Evolutionary conservation across 2,329 filamentous ascomycete species (phyloP).

Genomic region (Boeremia exigua): DNA sequence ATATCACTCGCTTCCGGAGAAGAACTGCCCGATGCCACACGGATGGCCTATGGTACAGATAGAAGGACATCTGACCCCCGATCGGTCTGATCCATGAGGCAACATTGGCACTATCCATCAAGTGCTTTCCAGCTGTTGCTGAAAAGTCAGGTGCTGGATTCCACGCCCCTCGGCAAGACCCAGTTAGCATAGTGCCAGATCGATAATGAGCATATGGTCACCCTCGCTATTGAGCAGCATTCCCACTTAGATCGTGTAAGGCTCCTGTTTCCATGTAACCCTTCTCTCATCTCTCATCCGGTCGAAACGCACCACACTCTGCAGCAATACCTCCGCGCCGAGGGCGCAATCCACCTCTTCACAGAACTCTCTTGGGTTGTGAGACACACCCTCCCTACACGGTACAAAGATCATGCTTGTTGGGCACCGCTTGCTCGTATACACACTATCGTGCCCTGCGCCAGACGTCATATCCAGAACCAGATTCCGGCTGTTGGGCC

Average conservation of each 20-base stretch:
- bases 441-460: conserved; percentile 67
- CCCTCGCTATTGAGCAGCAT: no score
- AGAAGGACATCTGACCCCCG: no score
- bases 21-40: no score
- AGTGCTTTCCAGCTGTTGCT: no score
- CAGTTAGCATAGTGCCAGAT: no score
- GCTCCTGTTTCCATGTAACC: conserved; percentile 41
- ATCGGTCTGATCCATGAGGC: no score
- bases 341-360: conserved; percentile 55
- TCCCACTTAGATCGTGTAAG: conserved; percentile 25
- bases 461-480: conserved; percentile 67
- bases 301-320: conserved; percentile 59
- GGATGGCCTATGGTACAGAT: no score
- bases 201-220: no score
- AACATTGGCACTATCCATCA: no score
- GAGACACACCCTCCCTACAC: conserved; percentile 55
- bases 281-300: conserved; percentile 48
- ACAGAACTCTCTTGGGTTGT: conserved; percentile 56
- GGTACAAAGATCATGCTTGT: conserved; percentile 59
- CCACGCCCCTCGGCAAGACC: no score
- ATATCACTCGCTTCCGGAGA: no score
- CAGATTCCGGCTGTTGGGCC: conserved; percentile 56
- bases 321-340: conserved; percentile 57
- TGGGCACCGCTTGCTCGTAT: conserved; percentile 52
- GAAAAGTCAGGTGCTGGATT: no score